phyloP scores from a whole-genome alignment of 371 early-diverging fungal genomes.

The Syncephalastrum sp. region DNA sequence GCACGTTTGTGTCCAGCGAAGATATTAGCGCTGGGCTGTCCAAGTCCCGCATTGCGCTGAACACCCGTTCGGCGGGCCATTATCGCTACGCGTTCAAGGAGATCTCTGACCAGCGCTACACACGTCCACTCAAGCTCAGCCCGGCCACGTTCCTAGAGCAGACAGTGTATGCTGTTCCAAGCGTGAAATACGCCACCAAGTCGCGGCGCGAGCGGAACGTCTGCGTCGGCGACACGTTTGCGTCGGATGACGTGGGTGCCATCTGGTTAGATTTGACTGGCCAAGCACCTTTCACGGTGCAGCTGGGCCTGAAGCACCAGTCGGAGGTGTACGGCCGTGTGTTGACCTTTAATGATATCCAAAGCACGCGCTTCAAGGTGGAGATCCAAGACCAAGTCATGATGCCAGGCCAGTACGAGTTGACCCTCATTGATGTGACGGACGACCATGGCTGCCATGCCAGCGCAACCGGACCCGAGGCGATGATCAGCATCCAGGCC shows the following conservation, averaged over 20 bases:
- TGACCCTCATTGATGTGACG: constrained; percentile 34
- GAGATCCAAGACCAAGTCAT: constrained; percentile 27
- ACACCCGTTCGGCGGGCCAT: constrained; percentile 35
- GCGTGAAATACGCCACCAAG: constrained; percentile 29
- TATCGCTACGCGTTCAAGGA: constrained; percentile 44
- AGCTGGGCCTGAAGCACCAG: constrained; percentile 38
- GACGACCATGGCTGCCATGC: constrained; percentile 48
- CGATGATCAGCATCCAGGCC: constrained; percentile 27
- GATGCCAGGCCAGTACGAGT: constrained; percentile 35
- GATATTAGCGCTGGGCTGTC: constrained; percentile 34
- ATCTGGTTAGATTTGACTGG: constrained; percentile 42
- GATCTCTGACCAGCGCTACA: constrained; percentile 49
- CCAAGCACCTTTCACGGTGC: constrained; percentile 45
- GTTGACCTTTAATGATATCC: constrained; percentile 29
- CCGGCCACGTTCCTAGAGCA: constrained; percentile 34
- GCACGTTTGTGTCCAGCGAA: constrained; percentile 19
- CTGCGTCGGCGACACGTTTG: constrained; percentile 47
- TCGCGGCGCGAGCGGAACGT: constrained; percentile 22
- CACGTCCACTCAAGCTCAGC: constrained; percentile 21
- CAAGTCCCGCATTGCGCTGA: constrained; percentile 34
- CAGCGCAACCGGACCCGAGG: constrained; percentile 15
- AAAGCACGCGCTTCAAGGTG: constrained; percentile 28
- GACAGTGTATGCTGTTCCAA: constrained; percentile 38
- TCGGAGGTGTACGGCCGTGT: constrained; percentile 29
- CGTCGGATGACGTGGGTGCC: constrained; percentile 26